phyloP scores from a whole-genome alignment of 352 stramenopile species.

The Phytophthora ohioensis region DNA sequence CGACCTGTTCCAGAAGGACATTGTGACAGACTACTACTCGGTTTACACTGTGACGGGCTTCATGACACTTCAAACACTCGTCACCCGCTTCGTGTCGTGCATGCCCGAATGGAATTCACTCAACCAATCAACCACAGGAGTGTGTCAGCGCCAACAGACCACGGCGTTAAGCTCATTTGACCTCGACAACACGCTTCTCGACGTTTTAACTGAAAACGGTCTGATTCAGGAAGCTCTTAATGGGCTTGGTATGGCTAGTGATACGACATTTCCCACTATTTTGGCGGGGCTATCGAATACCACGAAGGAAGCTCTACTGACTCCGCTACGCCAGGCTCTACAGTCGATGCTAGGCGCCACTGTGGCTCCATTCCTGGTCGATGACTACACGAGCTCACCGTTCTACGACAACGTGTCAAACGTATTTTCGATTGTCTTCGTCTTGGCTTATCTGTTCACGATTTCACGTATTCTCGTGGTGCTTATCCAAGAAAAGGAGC shows the following conservation, averaged over 20 bases:
- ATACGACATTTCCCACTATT: slow-evolving; percentile 11
- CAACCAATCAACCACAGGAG: slow-evolving; percentile 48
- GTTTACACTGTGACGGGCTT: neutral
- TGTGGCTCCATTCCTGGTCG: slow-evolving; percentile 49
- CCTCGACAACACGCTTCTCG: slow-evolving; percentile 44
- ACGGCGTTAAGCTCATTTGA: slow-evolving; percentile 29
- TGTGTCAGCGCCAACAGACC: slow-evolving; percentile 50
- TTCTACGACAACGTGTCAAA: too few relatives aligned
- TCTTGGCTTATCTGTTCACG: slow-evolving; percentile 91
- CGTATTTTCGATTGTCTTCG: slow-evolving; percentile 91
- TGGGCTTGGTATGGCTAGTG: neutral
- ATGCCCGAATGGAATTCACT: slow-evolving; percentile 56
- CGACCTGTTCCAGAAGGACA: neutral
- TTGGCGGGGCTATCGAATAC: slow-evolving; percentile 25
- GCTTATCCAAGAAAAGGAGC: slow-evolving; percentile 92
- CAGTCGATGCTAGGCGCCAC: slow-evolving; percentile 46
- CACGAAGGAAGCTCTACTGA: slow-evolving; percentile 32
- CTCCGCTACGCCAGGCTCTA: slow-evolving; percentile 46
- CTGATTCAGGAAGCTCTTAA: slow-evolving; percentile 43
- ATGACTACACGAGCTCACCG: slow-evolving; percentile 45
- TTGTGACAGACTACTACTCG: neutral
- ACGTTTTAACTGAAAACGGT: slow-evolving; percentile 36
- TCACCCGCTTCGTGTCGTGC: neutral
- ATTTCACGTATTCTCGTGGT: slow-evolving; percentile 83
- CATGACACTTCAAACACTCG: neutral